Percentiles rank a stretch among this genome's conserved stretches.
Conservation (phyloP, 805 yeast species). For the Saccharomycopsis sp. region DNA sequence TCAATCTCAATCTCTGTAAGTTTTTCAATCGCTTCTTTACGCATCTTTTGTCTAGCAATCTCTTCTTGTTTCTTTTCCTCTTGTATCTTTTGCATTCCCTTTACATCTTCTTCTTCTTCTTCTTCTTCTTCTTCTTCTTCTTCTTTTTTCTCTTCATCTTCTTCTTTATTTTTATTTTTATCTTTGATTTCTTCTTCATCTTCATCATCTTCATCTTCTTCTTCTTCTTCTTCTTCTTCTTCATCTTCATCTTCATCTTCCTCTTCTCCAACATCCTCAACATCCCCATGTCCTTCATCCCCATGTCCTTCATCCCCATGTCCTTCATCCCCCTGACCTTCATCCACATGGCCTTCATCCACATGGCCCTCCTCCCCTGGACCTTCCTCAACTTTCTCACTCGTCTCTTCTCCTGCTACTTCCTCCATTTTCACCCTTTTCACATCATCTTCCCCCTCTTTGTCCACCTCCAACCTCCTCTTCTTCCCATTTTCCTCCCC, state of each 20-base stretch:
- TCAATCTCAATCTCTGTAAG: slow-evolving; percentile 75
- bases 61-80: slow-evolving; percentile 21
- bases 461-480: neutral
- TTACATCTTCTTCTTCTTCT: slow-evolving; percentile 18
- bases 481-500: neutral
- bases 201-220: slow-evolving; percentile 24
- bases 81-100: slow-evolving; percentile 25
- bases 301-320: slow-evolving; percentile 23
- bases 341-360: slow-evolving; percentile 17
- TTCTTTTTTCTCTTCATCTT: slow-evolving; percentile 11
- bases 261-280: slow-evolving; percentile 20
- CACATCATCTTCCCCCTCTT: neutral
- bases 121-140: slow-evolving; percentile 23
- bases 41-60: slow-evolving; percentile 31
- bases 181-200: slow-evolving; percentile 24
- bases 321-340: slow-evolving; percentile 21
- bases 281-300: slow-evolving; percentile 20
- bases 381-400: slow-evolving; percentile 6
- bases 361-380: neutral
- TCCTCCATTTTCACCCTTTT: too few species aligned
- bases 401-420: neutral
- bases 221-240: slow-evolving; percentile 24
- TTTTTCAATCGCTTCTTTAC: slow-evolving; percentile 60
- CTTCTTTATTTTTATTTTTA: slow-evolving; percentile 17
- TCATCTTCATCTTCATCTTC: slow-evolving; percentile 22